Percentiles rank a stretch among this genome's conserved stretches.
Evolutionary conservation across 108 stramenopile species (phyloP).

Genomic region (Cyclotella choctawhatcheeana): DNA sequence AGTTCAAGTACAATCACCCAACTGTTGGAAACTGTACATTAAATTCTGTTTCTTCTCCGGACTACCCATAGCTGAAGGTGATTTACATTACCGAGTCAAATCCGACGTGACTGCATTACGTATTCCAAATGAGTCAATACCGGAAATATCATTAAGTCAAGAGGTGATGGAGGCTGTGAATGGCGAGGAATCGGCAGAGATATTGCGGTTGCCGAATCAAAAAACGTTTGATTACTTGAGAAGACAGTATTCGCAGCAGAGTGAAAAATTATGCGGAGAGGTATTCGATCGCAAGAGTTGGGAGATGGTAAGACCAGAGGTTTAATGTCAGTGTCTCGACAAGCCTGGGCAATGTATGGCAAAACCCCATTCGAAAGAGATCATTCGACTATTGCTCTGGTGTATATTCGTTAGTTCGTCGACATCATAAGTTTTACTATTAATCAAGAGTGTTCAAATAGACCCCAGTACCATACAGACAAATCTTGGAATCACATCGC

Average conservation of each 20-base stretch:
- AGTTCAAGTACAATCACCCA: constrained; percentile 66
- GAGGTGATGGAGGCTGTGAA: constrained; percentile 90
- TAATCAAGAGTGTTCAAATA: too few relatives aligned
- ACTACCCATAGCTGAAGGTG: constrained; percentile 89
- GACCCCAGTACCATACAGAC: too few relatives aligned
- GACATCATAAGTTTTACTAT: too few relatives aligned
- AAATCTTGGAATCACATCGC: too few relatives aligned
- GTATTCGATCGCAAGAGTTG: constrained; percentile 81
- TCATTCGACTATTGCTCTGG: too few relatives aligned
- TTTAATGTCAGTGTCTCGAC: too few relatives aligned
- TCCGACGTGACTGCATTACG: constrained; percentile 44
- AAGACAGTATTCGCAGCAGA: constrained; percentile 81
- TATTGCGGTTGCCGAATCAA: constrained; percentile 77
- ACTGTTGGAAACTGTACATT: constrained; percentile 77
- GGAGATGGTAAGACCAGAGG: constrained; percentile 79
- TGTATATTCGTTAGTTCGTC: too few relatives aligned
- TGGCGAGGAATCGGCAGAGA: constrained; percentile 71
- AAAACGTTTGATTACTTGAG: constrained; percentile 80
- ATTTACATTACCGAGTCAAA: constrained; percentile 84
- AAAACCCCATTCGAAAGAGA: too few relatives aligned
- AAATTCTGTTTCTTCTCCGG: constrained; percentile 91
- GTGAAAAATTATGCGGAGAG: constrained; percentile 67
- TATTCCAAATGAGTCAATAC: constrained; percentile 7
- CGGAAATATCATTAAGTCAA: constrained; percentile 74
- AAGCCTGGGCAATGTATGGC: too few relatives aligned